These are phyloP conservation scores for Phaeolepiota aurea DNA, from an alignment of 768 basidiomycete genomes.

Conservation along the genomic window DNA sequence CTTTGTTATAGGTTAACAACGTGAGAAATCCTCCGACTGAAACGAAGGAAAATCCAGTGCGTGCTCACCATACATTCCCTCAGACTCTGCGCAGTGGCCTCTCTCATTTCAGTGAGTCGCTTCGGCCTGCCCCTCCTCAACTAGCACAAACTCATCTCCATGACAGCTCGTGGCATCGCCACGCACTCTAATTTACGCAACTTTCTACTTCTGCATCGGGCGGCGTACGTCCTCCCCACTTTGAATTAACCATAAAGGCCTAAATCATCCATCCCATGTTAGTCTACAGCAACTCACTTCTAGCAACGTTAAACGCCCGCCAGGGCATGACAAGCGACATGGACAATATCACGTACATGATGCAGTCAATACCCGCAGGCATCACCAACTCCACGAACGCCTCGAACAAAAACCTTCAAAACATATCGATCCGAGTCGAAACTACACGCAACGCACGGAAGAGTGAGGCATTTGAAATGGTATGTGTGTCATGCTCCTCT, in stretches of 20 bases:
- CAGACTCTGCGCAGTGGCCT: constrained; percentile 21
- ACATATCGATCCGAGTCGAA: constrained; percentile 27
- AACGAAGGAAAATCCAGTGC: no score
- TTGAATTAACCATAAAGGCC: no score
- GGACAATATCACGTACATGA: constrained; percentile 21
- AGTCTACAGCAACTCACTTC: constrained; percentile 46
- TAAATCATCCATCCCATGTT: no score
- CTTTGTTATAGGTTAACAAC: constrained; percentile 23
- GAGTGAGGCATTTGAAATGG: constrained; percentile 3
- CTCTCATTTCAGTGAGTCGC: constrained; percentile 21
- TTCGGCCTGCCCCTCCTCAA: background rate
- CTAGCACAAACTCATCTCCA: background rate
- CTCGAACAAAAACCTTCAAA: constrained; percentile 10
- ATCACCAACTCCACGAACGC: constrained; percentile 1
- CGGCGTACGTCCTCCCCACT: constrained; percentile 26
- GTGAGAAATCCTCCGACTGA: constrained; percentile 13
- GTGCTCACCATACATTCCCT: background rate
- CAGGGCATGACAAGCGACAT: constrained; percentile 21
- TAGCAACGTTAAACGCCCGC: constrained; percentile 44
- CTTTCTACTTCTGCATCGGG: constrained; percentile 47
- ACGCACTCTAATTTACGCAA: constrained; percentile 35
- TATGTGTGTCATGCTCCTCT: no score
- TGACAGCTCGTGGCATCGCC: constrained; percentile 28
- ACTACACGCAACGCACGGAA: constrained; percentile 15
- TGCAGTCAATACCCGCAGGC: constrained; percentile 23